These are phyloP conservation scores for Populus simonii DNA, from an alignment of 345 rosid genomes.

Conservation along the genomic window DNA sequence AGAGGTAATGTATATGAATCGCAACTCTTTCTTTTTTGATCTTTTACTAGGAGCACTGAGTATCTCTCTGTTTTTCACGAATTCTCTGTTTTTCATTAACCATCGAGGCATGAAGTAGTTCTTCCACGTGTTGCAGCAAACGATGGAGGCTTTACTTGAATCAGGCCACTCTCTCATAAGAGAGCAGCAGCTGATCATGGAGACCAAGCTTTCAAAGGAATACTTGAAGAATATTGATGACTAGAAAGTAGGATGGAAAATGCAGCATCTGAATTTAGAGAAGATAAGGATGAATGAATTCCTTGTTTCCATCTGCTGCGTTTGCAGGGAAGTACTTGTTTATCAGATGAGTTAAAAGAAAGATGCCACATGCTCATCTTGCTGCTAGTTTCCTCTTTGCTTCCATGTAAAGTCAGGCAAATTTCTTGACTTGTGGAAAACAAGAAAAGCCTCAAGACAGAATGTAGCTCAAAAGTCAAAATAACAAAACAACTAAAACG, in stretches of 20 bases:
- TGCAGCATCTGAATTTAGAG: neutral
- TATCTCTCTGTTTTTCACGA: neutral
- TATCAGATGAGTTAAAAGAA: neutral
- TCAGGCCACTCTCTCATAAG: slow-evolving; percentile 75
- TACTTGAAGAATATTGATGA: slow-evolving; percentile 83
- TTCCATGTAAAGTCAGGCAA: neutral
- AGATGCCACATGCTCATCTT: neutral
- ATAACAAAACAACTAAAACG: too few relatives aligned
- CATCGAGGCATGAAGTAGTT: neutral
- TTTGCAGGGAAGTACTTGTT: neutral
- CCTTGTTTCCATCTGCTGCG: neutral
- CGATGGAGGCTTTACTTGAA: slow-evolving; percentile 85
- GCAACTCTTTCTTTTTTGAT: neutral
- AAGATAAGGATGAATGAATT: neutral
- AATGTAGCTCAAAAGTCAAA: neutral
- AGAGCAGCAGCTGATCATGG: slow-evolving; percentile 74
- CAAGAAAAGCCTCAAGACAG: neutral
- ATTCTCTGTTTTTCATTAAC: neutral
- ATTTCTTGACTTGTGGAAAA: neutral
- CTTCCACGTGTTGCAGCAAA: slow-evolving; percentile 55
- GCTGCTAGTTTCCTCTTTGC: neutral
- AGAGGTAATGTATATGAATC: slow-evolving; percentile 38
- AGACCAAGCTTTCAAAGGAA: slow-evolving; percentile 79
- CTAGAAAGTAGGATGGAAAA: slow-evolving; percentile 23
- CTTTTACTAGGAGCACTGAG: too few relatives aligned